A percentile compares a stretch with the other conserved stretches of the same genome.
phyloP scores from a whole-genome alignment of 306 rosid genomes.

The Glycine tomentella region DNA sequence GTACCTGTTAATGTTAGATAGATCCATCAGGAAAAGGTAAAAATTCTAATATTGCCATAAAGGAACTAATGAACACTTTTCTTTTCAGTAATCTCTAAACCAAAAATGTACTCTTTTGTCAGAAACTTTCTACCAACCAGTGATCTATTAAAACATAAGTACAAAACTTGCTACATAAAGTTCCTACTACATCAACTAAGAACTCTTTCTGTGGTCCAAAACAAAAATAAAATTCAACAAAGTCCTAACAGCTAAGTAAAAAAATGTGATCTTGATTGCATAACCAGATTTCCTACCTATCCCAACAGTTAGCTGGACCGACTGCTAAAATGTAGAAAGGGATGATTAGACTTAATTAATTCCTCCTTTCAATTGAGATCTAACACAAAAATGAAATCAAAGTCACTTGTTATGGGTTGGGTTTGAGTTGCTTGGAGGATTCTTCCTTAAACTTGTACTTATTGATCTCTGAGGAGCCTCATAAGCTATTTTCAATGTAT shows the following conservation, averaged over 20 bases:
- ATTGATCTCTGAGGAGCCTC: slow-evolving; percentile 56
- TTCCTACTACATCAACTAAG: slow-evolving; percentile 41
- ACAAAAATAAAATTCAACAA: not conserved
- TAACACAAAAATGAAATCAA: slow-evolving; percentile 27
- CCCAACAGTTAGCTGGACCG: slow-evolving; percentile 39
- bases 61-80: slow-evolving; percentile 4
- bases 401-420: slow-evolving; percentile 73
- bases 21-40: slow-evolving; percentile 25
- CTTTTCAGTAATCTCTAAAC: slow-evolving; percentile 21
- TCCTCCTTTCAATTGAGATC: slow-evolving; percentile 52
- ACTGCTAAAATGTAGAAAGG: slow-evolving; percentile 54
- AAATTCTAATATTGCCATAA: slow-evolving; percentile 1
- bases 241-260: slow-evolving; percentile 23
- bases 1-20: not conserved
- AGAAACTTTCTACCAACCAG: slow-evolving; percentile 34
- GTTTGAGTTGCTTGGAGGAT: slow-evolving; percentile 74
- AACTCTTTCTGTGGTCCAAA: slow-evolving; percentile 20
- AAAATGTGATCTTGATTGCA: slow-evolving; percentile 31
- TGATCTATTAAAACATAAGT: slow-evolving; percentile 37
- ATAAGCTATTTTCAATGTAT: slow-evolving; percentile 46
- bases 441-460: slow-evolving; percentile 61
- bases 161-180: slow-evolving; percentile 30
- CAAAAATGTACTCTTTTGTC: slow-evolving; percentile 27
- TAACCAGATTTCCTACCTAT: slow-evolving; percentile 56
- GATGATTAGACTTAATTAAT: slow-evolving; percentile 23